These are phyloP conservation scores for Telopea speciosissima DNA, from an alignment of 177 flowering plant genomes.

Conservation along the genomic window DNA sequence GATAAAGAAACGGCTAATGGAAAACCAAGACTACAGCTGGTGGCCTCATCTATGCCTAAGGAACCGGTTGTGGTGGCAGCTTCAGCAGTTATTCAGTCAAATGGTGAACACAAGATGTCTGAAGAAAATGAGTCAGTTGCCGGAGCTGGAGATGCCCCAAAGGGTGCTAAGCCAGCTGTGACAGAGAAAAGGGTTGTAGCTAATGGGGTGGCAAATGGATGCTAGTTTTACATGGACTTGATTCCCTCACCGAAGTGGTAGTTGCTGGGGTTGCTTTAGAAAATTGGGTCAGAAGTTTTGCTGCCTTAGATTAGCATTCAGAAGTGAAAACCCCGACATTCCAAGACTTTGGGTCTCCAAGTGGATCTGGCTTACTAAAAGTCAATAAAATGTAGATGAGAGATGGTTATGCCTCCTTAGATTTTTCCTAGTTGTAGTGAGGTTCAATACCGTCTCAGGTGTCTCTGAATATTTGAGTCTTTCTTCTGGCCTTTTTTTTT, in stretches of 20 bases:
- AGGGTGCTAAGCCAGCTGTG: conserved; percentile 28
- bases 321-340: not conserved
- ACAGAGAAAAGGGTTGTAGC: conserved; percentile 26
- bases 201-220: conserved; percentile 41
- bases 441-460: not conserved
- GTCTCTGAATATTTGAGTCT: not conserved
- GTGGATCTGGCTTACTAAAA: conserved; percentile 1
- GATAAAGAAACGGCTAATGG: conserved; percentile 18
- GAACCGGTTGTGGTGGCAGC: conserved; percentile 3
- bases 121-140: conserved; percentile 30
- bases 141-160: conserved; percentile 31
- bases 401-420: not conserved
- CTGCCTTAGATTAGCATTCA: conserved; percentile 13
- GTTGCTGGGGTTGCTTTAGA: not conserved
- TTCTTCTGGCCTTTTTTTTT: too few relatives aligned
- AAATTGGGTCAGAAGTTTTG: conserved; percentile 14
- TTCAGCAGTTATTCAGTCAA: conserved; percentile 8
- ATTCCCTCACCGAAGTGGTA: not conserved
- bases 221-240: conserved; percentile 13
- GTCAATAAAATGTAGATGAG: conserved; percentile 3
- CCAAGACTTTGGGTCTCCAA: conserved; percentile 1
- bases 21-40: conserved; percentile 21
- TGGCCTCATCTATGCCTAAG: conserved; percentile 7
- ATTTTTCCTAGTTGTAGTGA: not conserved
- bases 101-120: conserved; percentile 27